These are phyloP conservation scores for Schizosaccharomyces versatilis DNA, from an alignment of 1,139 yeast species.

Conservation along the genomic window DNA sequence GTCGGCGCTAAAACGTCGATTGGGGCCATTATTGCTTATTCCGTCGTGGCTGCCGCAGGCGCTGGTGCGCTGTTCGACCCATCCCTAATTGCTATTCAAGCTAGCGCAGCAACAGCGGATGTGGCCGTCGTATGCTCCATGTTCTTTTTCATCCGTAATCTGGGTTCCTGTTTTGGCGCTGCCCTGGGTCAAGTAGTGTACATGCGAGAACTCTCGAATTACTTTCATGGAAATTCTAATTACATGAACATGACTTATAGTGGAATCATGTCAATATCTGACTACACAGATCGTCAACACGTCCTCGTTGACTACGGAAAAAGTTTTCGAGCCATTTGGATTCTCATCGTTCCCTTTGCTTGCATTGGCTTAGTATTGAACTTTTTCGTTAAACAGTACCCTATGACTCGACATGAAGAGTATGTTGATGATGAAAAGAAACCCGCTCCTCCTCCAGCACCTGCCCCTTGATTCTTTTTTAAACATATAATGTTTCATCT, in stretches of 20 bases:
- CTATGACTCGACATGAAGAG: neutral
- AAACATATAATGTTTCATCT: no score
- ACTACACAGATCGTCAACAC: neutral
- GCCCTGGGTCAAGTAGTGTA: constrained; percentile 7
- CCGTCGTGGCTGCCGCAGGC: neutral
- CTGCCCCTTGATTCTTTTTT: no score
- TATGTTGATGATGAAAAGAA: neutral
- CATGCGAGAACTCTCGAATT: neutral
- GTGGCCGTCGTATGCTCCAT: constrained; percentile 8
- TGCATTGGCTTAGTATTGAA: neutral
- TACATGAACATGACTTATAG: neutral
- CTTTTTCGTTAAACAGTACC: neutral
- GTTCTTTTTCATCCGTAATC: constrained; percentile 5
- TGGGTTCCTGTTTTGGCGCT: constrained; percentile 8
- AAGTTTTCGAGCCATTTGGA: neutral
- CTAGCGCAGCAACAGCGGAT: neutral
- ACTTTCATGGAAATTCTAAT: neutral
- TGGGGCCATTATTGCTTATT: neutral
- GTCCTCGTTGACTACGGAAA: neutral
- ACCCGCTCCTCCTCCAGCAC: no score
- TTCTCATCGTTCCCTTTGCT: neutral
- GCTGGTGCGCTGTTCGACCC: neutral
- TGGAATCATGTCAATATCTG: neutral
- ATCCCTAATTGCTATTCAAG: constrained; percentile 3
- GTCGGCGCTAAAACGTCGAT: neutral